Evolutionary conservation across 2,329 filamentous ascomycete species (phyloP).

Genomic region (Diaporthe eres): DNA sequence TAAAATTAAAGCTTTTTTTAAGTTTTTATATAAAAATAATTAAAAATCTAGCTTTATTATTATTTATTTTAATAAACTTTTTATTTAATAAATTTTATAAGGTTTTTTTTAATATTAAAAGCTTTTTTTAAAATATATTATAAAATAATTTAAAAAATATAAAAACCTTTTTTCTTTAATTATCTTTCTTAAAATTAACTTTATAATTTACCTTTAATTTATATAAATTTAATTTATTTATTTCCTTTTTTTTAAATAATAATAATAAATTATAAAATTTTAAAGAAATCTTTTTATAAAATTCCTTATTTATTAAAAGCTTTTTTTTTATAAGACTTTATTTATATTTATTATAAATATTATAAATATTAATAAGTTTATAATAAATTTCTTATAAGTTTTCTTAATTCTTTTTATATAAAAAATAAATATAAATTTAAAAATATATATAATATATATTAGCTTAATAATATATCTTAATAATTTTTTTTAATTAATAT

Average conservation of each 20-base stretch:
- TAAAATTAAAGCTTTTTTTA: background rate
- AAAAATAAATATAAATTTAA: background rate
- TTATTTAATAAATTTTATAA: background rate
- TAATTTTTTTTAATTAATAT: background rate
- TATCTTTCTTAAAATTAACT: background rate
- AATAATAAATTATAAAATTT: background rate
- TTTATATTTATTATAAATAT: background rate
- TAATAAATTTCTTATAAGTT: background rate
- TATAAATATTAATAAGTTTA: background rate
- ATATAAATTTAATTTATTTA: background rate
- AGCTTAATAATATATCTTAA: background rate
- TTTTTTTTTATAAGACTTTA: background rate
- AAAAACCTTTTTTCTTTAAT: background rate
- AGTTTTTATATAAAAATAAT: background rate
- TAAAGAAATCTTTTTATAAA: background rate
- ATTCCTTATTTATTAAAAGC: background rate
- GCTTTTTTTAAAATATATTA: background rate
- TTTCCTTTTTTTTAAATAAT: background rate
- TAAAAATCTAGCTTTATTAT: background rate
- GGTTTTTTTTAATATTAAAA: background rate
- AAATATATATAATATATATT: background rate
- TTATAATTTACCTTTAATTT: background rate
- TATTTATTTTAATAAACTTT: background rate
- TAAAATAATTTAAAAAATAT: background rate
- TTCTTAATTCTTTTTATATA: background rate